Evolutionary conservation across 1,139 yeast species (phyloP).

Genomic region (Zygoascus hellenicus): DNA sequence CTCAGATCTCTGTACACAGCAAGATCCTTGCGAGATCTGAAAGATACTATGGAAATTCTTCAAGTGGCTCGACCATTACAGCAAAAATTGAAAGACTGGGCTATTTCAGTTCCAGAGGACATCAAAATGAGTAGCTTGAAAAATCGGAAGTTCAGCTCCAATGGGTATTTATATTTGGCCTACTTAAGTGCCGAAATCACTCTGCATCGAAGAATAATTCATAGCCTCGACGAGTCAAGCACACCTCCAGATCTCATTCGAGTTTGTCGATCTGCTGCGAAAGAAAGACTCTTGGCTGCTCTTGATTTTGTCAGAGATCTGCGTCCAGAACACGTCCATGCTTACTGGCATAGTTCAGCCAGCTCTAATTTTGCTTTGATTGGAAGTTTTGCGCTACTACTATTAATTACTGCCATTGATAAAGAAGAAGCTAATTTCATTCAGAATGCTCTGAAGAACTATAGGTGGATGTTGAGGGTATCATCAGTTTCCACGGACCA

Average conservation of each 20-base stretch:
- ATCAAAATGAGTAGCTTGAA: slow-evolving; percentile 38
- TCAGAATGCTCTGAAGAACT: slow-evolving; percentile 9
- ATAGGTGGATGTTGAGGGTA: slow-evolving; percentile 10
- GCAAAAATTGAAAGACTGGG: slow-evolving; percentile 72
- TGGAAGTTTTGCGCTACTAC: slow-evolving; percentile 77
- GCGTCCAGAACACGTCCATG: slow-evolving; percentile 73
- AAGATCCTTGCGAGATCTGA: slow-evolving; percentile 3
- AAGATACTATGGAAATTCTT: slow-evolving; percentile 45
- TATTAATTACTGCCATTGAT: slow-evolving; percentile 39
- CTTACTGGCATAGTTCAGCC: slow-evolving; percentile 84
- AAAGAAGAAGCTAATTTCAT: slow-evolving; percentile 46
- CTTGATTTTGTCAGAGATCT: slow-evolving; percentile 71
- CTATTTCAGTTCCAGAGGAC: slow-evolving; percentile 65
- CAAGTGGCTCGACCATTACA: slow-evolving; percentile 81
- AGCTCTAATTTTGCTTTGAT: slow-evolving; percentile 70
- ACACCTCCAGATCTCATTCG: slow-evolving; percentile 58
- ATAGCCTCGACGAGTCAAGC: slow-evolving; percentile 39
- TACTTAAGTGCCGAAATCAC: slow-evolving; percentile 86
- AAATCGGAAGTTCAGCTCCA: slow-evolving; percentile 37
- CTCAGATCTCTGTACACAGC: slow-evolving; percentile 10
- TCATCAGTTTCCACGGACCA: slow-evolving; percentile 13
- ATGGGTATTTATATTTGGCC: slow-evolving; percentile 74
- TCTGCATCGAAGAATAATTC: slow-evolving; percentile 71
- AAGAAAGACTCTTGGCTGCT: slow-evolving; percentile 73
- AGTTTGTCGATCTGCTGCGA: slow-evolving; percentile 82